A percentile compares a stretch with the other conserved stretches of the same genome.
These are phyloP conservation scores for Bruguiera hainesii DNA, from an alignment of 441 rosid genomes.

Conservation along the genomic window DNA sequence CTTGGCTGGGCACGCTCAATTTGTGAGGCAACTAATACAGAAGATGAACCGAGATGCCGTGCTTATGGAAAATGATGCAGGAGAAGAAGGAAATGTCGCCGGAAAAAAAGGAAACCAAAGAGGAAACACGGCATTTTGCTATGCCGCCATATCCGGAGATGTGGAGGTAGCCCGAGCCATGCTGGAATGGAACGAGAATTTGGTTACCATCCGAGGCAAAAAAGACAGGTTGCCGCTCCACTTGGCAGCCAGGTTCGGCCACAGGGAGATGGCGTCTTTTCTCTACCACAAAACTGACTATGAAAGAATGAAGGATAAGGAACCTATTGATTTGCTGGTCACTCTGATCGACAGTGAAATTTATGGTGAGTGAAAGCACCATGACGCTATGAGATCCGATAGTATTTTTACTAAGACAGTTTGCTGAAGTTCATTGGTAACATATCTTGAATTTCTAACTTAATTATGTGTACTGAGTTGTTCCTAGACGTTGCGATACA, in stretches of 20 bases:
- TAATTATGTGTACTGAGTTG: too few relatives aligned
- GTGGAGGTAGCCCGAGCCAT: slow-evolving; percentile 19
- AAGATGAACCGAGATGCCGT: slow-evolving; percentile 6
- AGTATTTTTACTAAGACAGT: too few relatives aligned
- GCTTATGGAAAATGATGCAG: too few relatives aligned
- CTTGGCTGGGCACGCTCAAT: slow-evolving; percentile 6
- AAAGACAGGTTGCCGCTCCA: not conserved
- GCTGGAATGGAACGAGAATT: not conserved
- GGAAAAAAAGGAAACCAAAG: too few relatives aligned
- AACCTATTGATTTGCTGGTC: not conserved
- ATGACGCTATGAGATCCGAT: not conserved
- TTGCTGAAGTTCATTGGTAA: too few relatives aligned
- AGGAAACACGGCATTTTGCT: slow-evolving; percentile 19
- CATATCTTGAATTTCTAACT: too few relatives aligned
- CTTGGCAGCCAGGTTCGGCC: not conserved
- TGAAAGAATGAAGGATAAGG: not conserved
- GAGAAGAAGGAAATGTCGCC: not conserved
- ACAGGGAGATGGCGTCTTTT: not conserved
- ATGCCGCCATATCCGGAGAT: slow-evolving; percentile 19
- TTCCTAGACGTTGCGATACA: too few relatives aligned
- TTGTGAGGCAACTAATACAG: not conserved
- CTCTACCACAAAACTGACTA: not conserved
- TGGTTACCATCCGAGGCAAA: not conserved
- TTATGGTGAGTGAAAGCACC: not conserved
- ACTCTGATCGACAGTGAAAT: not conserved